These are phyloP conservation scores for Pezicula radicicola DNA, from an alignment of 2,329 filamentous ascomycete genomes.

Conservation along the genomic window DNA sequence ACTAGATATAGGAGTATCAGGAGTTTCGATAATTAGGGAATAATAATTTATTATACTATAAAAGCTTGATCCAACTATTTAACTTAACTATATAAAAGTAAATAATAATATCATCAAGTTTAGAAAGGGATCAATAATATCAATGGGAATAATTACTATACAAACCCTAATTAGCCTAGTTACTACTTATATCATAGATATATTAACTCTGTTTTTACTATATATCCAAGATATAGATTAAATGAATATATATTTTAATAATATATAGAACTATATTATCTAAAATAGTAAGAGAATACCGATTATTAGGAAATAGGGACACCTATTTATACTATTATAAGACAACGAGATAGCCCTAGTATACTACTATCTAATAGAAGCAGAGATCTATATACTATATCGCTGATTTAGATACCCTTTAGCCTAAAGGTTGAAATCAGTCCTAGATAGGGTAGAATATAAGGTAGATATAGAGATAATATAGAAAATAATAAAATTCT, in stretches of 20 bases:
- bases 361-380: not conserved
- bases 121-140: not conserved
- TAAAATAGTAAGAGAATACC: too few species aligned
- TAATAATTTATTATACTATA: not conserved
- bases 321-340: not conserved
- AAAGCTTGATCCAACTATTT: not conserved
- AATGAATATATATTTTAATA: too few species aligned
- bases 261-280: too few species aligned
- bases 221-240: not conserved
- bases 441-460: not conserved
- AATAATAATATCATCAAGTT: not conserved
- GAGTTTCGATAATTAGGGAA: too few species aligned
- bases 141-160: not conserved
- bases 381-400: not conserved
- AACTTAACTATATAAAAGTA: not conserved
- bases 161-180: not conserved
- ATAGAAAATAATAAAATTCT: not conserved
- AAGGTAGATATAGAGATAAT: not conserved
- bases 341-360: not conserved
- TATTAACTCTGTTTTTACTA: not conserved
- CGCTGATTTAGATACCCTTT: not conserved
- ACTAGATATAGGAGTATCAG: too few species aligned
- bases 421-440: not conserved
- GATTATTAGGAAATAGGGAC: too few species aligned
- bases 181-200: not conserved